These are phyloP conservation scores for Cutaneotrichosporon cyanovorans DNA, from an alignment of 1,284 basidiomycete genomes.

Conservation along the genomic window DNA sequence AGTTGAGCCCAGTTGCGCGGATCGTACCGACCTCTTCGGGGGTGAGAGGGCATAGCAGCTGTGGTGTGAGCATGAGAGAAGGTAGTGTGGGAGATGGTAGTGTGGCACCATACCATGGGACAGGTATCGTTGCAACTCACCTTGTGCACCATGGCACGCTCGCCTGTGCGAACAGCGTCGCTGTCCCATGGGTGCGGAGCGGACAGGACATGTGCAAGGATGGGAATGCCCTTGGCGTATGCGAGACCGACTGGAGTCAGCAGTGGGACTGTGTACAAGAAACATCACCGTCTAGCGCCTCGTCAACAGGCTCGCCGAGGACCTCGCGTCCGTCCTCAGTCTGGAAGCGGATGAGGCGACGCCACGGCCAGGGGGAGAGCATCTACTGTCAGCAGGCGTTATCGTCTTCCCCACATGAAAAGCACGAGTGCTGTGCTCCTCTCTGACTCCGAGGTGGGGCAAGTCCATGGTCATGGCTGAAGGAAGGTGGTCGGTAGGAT, in stretches of 20 bases:
- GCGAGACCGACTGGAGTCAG: constrained; percentile 34
- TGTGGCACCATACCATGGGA: background rate
- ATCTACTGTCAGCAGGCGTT: constrained; percentile 1
- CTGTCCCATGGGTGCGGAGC: constrained; percentile 16
- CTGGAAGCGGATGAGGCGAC: constrained; percentile 28
- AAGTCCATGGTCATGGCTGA: too few species aligned
- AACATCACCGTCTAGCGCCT: constrained; percentile 26
- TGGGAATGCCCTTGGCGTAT: constrained; percentile 12
- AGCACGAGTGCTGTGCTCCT: too few species aligned
- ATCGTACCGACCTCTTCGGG: constrained; percentile 26
- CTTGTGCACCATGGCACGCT: background rate
- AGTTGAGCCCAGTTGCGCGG: constrained; percentile 31
- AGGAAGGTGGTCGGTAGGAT: too few species aligned
- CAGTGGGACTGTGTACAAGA: background rate
- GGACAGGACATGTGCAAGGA: constrained; percentile 22
- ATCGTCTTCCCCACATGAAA: too few species aligned
- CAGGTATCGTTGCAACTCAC: background rate
- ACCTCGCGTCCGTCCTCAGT: constrained; percentile 16
- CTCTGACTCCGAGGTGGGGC: too few species aligned
- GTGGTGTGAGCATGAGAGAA: background rate
- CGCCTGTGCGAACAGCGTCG: background rate
- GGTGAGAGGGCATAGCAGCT: constrained; percentile 35
- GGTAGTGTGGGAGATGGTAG: background rate
- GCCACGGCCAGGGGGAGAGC: constrained; percentile 15
- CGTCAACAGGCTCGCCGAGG: constrained; percentile 29